These are phyloP conservation scores for Phytophthora sojae DNA, from an alignment of 352 stramenopile species.

Conservation along the genomic window DNA sequence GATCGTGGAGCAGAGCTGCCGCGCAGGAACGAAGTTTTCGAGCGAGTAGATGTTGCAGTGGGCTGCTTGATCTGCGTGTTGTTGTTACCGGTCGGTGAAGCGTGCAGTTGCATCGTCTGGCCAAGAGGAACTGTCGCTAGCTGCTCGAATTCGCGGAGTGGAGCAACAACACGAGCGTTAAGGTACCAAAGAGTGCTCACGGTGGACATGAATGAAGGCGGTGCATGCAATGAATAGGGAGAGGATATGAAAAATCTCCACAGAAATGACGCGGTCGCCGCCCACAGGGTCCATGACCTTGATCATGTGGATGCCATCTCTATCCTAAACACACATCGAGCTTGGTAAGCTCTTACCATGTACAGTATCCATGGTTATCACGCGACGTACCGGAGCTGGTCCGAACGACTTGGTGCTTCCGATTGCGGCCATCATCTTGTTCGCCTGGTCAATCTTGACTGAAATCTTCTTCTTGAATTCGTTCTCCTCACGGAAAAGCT, in stretches of 20 bases:
- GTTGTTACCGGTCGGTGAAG: conserved; percentile 2
- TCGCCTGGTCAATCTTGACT: conserved; percentile 84
- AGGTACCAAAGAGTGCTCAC: conserved; percentile 19
- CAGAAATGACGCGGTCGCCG: conserved; percentile 63
- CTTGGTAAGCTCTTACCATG: not conserved
- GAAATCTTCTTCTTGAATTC: conserved; percentile 80
- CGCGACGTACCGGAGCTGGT: conserved; percentile 46
- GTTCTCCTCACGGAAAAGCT: conserved; percentile 65
- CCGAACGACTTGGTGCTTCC: conserved; percentile 59
- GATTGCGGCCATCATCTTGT: conserved; percentile 63
- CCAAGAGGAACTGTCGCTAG: conserved; percentile 69
- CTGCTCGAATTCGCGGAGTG: conserved; percentile 81
- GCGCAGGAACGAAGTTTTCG: conserved; percentile 10
- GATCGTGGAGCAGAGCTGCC: conserved; percentile 15
- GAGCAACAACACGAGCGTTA: conserved; percentile 40
- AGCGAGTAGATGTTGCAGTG: not conserved
- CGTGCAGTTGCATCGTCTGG: conserved; percentile 41
- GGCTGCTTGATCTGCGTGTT: not conserved
- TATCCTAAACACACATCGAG: conserved; percentile 46
- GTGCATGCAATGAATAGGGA: conserved; percentile 1
- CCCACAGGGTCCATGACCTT: conserved; percentile 49
- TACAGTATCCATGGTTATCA: not conserved
- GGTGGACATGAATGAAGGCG: not conserved
- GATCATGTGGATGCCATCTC: conserved; percentile 77
- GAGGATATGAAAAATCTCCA: conserved; percentile 85